Evolutionary conservation across 23 red algal genomes (phyloP).

Genomic region (Gracilaria domingensis): DNA sequence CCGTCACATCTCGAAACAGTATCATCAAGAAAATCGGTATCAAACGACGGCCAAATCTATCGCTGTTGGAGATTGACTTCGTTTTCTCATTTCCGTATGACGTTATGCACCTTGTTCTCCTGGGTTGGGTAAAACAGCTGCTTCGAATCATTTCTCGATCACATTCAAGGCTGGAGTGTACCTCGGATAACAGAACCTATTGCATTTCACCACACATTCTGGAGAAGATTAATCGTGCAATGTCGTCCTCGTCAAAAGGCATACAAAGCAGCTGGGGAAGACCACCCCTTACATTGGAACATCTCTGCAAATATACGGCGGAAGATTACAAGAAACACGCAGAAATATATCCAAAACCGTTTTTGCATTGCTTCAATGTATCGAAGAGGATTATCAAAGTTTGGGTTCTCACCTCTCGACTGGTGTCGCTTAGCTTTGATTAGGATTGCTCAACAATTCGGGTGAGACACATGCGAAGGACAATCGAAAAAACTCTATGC

Average conservation of each 20-base stretch:
- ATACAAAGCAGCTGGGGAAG: not conserved
- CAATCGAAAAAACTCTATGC: too few relatives aligned
- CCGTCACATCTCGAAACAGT: not conserved
- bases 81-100: slow-evolving; percentile 3
- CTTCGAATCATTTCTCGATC: not conserved
- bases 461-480: not conserved
- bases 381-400: not conserved
- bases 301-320: not conserved
- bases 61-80: not conserved
- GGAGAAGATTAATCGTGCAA: not conserved
- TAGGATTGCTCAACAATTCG: not conserved
- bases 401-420: not conserved
- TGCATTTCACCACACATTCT: not conserved
- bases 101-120: not conserved
- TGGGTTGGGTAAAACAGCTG: not conserved
- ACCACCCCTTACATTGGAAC: not conserved
- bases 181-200: not conserved
- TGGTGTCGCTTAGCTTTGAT: not conserved
- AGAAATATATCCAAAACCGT: not conserved
- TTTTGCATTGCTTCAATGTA: not conserved
- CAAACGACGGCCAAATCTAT: not conserved
- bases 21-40: not conserved
- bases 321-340: not conserved
- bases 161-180: not conserved
- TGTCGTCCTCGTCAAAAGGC: not conserved